Base-by-base conservation (phyloP, 768 basidiomycete genomes). In the Saitozyma sp. region DNA sequence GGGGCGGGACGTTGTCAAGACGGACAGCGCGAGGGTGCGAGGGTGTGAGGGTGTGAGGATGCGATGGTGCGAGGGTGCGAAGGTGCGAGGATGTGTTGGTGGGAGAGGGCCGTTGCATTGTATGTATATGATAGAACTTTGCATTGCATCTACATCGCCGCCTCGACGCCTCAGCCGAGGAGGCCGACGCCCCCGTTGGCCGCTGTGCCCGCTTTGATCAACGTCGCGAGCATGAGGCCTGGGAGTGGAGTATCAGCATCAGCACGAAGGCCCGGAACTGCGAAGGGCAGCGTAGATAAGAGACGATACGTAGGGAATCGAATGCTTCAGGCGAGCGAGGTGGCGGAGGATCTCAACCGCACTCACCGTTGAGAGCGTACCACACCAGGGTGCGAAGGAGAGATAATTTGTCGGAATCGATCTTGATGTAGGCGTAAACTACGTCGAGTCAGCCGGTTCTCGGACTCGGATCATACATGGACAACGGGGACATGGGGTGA, bases 351-450 rank as follows among this genome's bases (percentile, higher is more conserved):
- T n/a, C n/a, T n/a, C n/a, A n/a, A n/a, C n/a, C n/a, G n/a, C n/a
- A n/a, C n/a, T n/a, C n/a, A n/a, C 64, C 16, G 45, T 56, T 65
- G 19, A 52, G 17, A 19, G 50, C 43, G 20, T 56, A 66, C 56
- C 61, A 66, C 5, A 52, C 65, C 9, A 62, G 8, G 2, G 61
- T 62, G 11, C 65, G 60, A 4, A 17, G 39, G 42, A 61, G 38
- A 1, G 65, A 66, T 10, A 41, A 16, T 42, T 51, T 50, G 13
- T 62, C 10, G 37, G 13, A 45, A 9, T 46, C 54, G 6, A 59
- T 48, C 5, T 53, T 55, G 11, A 66, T 43, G 49, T 66, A 66
- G 29, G 54, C 37, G 43, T 59, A 66, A 16, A 59, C 61, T 66
- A 54, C 6, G 17, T n/a, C 19, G 9, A 14, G 56, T 55, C 29